phyloP scores from a whole-genome alignment of 331 rosid genomes.

The Arachis monticola region DNA sequence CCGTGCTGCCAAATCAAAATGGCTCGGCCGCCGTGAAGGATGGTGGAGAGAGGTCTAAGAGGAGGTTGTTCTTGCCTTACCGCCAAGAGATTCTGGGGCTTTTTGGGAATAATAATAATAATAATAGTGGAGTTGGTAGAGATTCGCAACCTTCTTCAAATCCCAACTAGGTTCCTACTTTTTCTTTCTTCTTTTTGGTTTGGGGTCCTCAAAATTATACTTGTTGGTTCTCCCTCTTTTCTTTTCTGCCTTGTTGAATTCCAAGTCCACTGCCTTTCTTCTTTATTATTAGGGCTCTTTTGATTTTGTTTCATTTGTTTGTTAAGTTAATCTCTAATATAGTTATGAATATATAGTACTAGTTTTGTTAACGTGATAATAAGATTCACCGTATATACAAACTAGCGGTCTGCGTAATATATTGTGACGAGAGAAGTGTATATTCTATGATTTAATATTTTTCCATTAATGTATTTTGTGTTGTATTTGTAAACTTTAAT shows the following conservation, averaged over 20 bases:
- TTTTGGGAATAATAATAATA: slow-evolving; percentile 49
- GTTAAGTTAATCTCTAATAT: not conserved
- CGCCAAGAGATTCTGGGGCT: slow-evolving; percentile 57
- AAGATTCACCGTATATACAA: too few species aligned
- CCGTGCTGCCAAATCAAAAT: slow-evolving; percentile 4
- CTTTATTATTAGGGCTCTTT: not conserved
- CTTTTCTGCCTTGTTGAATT: not conserved
- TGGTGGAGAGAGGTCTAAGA: slow-evolving; percentile 35
- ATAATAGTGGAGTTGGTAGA: slow-evolving; percentile 47
- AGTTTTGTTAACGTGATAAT: too few species aligned
- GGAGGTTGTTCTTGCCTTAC: slow-evolving; percentile 41
- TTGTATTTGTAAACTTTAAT: too few species aligned
- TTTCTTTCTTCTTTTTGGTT: not conserved
- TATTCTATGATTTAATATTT: too few species aligned
- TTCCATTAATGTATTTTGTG: too few species aligned
- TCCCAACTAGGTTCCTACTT: not conserved
- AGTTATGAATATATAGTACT: not conserved
- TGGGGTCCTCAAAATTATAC: not conserved
- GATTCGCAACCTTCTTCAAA: slow-evolving; percentile 52
- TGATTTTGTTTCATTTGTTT: not conserved
- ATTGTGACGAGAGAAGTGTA: too few species aligned
- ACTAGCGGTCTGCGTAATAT: too few species aligned
- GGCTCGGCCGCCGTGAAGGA: slow-evolving; percentile 15
- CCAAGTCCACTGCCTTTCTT: not conserved
- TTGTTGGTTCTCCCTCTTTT: not conserved